Base-by-base conservation (phyloP, 2,329 filamentous ascomycete species). In the Aspergillus ochraceoroseus region DNA sequence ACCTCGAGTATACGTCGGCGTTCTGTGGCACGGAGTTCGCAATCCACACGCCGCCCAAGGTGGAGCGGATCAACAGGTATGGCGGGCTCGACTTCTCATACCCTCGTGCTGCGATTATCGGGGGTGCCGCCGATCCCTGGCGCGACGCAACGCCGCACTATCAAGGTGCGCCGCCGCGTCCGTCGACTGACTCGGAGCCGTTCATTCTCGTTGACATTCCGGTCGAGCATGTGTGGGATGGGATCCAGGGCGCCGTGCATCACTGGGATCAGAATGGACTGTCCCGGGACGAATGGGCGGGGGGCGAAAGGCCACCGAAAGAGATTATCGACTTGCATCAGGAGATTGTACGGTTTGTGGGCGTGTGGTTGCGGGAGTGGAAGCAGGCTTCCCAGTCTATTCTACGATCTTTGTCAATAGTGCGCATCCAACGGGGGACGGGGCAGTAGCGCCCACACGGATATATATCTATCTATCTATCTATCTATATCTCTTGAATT, bases 81-180 rank as follows among this genome's bases (percentile, higher is more conserved):
- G 87, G 87, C 28, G 84, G 80, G 8, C 85, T 80, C 62, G 67
- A 76, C 58, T 82, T 92, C 52, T 75, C 76, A 31, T 88, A 87
- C 57, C 76, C 82, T 1, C 81, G 87, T 1, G 75, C 94, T 0
- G 87, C 87, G 2, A 75, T 85, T 32, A 70, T 94, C 26, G 86
- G 88, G 47, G 87, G 87, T 18, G 76, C 85, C 47, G 77, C 78
- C 41, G 87, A 94, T 57, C 86, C 87, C 0, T 94, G 87, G 87
- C 76, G 82, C 12, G 77, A 79, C 0, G 84, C 83, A 0, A 84
- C 82, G 0, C 79, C 83, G 0, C 80, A 90, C 34, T 81, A 80
- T 0, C 74, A 79, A n/a, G 75, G 70, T 1, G 73, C 79, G 0
- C 69, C 72, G 0, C 65, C 70, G 19, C 70, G 84, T 13, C 63